Conservation (phyloP, 2,329 filamentous ascomycete genomes). For the Fusarium sublunatum region DNA sequence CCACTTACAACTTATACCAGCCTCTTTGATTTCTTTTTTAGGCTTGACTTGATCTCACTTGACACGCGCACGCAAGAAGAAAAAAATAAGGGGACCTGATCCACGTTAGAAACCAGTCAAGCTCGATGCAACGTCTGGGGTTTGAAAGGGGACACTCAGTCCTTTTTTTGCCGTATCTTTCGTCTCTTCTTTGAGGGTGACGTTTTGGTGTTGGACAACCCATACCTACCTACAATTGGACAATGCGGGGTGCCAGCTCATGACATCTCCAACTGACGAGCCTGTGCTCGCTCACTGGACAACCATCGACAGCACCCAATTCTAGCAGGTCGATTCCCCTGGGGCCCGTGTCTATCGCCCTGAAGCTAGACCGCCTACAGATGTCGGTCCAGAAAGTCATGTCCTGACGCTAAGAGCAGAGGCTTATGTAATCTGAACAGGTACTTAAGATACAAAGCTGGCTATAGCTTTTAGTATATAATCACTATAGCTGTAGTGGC, state of each 20-base stretch:
- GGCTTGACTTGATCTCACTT: constrained; percentile 25
- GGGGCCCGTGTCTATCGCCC: constrained; percentile 29
- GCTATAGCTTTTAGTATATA: too few species aligned
- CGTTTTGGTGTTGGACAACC: constrained; percentile 32
- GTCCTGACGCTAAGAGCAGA: too few species aligned
- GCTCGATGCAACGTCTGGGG: constrained; percentile 13
- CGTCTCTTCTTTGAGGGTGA: constrained; percentile 21
- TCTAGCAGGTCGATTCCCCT: constrained; percentile 5
- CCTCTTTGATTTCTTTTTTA: constrained; percentile 45
- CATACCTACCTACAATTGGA: constrained; percentile 21
- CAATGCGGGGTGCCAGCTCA: constrained; percentile 44
- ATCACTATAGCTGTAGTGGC: too few species aligned
- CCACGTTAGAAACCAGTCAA: constrained; percentile 40
- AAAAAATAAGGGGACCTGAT: constrained; percentile 40
- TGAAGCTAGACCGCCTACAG: constrained; percentile 37
- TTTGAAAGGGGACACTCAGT: constrained; percentile 31
- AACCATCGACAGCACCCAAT: constrained; percentile 42
- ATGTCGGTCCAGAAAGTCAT: too few species aligned
- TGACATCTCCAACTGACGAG: constrained; percentile 32
- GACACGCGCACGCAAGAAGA: constrained; percentile 24
- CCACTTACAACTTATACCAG: constrained; percentile 49
- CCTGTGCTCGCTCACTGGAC: constrained; percentile 44
- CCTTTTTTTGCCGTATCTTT: constrained; percentile 21
- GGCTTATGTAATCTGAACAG: too few species aligned
- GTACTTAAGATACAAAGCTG: too few species aligned